These are phyloP conservation scores for Verbena officinalis DNA, from an alignment of 257 asterid genomes.

Conservation along the genomic window DNA sequence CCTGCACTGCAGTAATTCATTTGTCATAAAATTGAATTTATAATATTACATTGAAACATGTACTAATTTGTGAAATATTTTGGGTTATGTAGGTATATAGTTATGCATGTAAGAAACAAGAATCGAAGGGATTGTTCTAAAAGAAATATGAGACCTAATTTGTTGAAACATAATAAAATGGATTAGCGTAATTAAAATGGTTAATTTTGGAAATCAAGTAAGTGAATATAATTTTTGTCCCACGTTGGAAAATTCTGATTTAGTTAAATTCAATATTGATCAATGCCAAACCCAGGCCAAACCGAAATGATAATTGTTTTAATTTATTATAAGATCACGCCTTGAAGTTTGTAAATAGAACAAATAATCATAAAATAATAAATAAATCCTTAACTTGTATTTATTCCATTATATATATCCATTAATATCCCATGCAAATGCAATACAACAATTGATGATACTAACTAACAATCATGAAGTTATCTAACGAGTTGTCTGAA, in stretches of 20 bases:
- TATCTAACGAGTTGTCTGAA: neutral
- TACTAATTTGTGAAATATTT: too few relatives aligned
- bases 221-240: neutral
- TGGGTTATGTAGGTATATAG: too few relatives aligned
- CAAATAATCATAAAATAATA: neutral
- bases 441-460: slow-evolving; percentile 10
- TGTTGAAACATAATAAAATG: neutral
- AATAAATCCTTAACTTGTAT: neutral
- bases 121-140: too few relatives aligned
- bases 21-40: too few relatives aligned
- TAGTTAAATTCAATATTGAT: neutral
- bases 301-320: neutral
- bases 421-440: neutral
- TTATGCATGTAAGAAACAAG: too few relatives aligned
- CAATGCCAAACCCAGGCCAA: too few relatives aligned
- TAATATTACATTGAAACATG: too few relatives aligned
- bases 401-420: slow-evolving; percentile 6
- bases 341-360: slow-evolving; percentile 11
- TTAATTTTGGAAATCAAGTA: neutral
- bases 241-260: neutral
- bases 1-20: slow-evolving; percentile 39
- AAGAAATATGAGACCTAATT: neutral
- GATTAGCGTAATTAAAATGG: neutral
- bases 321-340: neutral
- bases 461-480: slow-evolving; percentile 15